Base-by-base conservation (phyloP, 1,284 basidiomycete species). In the Abortiporus biennis region DNA sequence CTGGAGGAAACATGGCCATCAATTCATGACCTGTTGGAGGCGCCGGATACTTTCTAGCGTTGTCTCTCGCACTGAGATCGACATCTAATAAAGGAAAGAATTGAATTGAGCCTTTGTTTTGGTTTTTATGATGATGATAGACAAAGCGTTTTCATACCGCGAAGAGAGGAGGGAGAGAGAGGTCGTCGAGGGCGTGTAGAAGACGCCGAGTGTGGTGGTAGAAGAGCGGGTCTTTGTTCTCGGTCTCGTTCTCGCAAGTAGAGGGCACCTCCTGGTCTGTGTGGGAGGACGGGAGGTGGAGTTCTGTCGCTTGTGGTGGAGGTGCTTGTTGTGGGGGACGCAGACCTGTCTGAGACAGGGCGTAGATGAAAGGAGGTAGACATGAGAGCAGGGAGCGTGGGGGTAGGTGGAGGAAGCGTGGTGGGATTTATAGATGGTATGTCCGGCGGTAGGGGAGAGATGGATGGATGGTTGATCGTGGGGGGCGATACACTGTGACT, bases 1-100 rank as follows among this genome's bases (percentile, higher is more conserved):
- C 66, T 3, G 83, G 72, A 1, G 84, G 84, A 56, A 86, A 86
- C 64, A 87, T 72, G 8, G 80, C 79, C 84, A 87, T 87, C 51
- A 87, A 71, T 49, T 87, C 82, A 51, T 87, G 84, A 2, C 84
- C 84, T 0, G 82, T 85, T 3, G 80, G 80, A 1, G 84, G 84
- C 0, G 80, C 72, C 17, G 84, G 84, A 55, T 78, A 83, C 50
- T 76, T 76, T 43, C 76, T 65, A 4, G 62, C 56, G 30, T 67
- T 61, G 51, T 72, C 72, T 40, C 67, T 61, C 44, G 73, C 68
- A 1, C 69, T 63, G 43, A 80, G 67, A 56, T 80, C 77, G 49
- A 82, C 63, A 55, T 81, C 80, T 80, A 50, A n/a, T 47, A 8
- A 37, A 15, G 24, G 38, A 45, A 19, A 42, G 45, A n/a, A n/a